Evolutionary conservation across 257 asterid genomes (phyloP).

Genomic region (Solanum habrochaites): DNA sequence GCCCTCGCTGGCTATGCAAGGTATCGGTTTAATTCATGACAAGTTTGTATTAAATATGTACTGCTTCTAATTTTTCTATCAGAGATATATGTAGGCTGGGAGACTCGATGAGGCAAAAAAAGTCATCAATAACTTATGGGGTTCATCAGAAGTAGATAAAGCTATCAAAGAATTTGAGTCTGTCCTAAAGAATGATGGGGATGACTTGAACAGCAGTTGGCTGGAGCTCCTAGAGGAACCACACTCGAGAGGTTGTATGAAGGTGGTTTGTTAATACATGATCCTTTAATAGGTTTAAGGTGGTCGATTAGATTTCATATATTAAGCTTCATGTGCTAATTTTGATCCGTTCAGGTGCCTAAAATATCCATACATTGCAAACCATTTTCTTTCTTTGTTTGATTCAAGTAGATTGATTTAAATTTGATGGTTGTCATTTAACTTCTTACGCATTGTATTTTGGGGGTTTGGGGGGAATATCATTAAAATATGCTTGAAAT

Average conservation of each 20-base stretch:
- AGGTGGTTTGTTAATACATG: slow-evolving; percentile 26
- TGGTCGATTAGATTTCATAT: neutral
- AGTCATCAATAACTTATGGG: slow-evolving; percentile 59
- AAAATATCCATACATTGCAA: neutral
- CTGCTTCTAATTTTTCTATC: neutral
- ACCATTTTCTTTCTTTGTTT: neutral
- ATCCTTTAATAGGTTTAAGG: slow-evolving; percentile 3
- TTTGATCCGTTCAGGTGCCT: neutral
- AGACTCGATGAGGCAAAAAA: slow-evolving; percentile 54
- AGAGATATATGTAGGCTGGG: slow-evolving; percentile 41
- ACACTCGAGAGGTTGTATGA: slow-evolving; percentile 76
- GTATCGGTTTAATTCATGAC: slow-evolving; percentile 20
- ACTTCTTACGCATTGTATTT: neutral
- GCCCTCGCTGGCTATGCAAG: slow-evolving; percentile 95
- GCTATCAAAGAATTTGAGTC: slow-evolving; percentile 68
- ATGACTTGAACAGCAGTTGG: slow-evolving; percentile 74
- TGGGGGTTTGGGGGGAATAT: neutral
- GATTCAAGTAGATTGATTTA: neutral
- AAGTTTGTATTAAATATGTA: neutral
- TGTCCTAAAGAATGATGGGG: slow-evolving; percentile 51
- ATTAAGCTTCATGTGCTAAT: neutral
- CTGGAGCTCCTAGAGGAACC: slow-evolving; percentile 68
- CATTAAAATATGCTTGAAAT: neutral
- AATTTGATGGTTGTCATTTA: neutral
- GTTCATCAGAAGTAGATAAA: slow-evolving; percentile 46